Base-by-base conservation (phyloP, 2,329 filamentous ascomycete genomes). In the Fusarium subglutinans region DNA sequence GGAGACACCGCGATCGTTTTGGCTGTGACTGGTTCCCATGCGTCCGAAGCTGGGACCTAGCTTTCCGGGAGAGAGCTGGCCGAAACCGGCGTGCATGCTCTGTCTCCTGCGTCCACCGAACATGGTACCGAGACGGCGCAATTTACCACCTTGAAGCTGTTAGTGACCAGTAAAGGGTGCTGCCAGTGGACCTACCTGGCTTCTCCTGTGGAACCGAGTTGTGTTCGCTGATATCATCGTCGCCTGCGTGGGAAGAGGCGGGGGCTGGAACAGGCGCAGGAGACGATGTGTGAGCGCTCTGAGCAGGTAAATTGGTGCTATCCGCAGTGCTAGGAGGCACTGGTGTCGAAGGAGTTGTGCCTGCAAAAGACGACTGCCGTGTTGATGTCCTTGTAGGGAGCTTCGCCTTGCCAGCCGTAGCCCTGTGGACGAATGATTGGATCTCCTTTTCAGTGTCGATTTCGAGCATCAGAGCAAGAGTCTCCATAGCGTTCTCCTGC, bases 361-460 rank as follows among this genome's bases (percentile, higher is more conserved):
- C 79, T 3, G 73, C 79, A 30, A 79, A 75, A 22, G 83, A 87
- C 0, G 86, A 85, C 61, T 81, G 84, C 43, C 84, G 80, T 1
- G 83, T 83, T 14, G 85, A 81, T 33, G 80, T 80, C 59, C 86
- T 84, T 51, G 84, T 84, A 45, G 68, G 84, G 20, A 77, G 69
- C 58, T 68, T 79, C 4, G 75, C 76, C 80, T 68, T 84, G n/a
- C 87, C 87, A 10, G 82, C 78, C 0, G 84, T 86, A 6, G 81
- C 82, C 63, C 81, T 84, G 12, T 84, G 81, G 1, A 83, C 85
- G 81, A 95, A 97, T 37, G 88, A 90, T 76, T 92, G 92, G 72
- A 99, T 96, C 84, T 99, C 96, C 79, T 93, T 93, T 24, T 91
- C 90, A 0, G 95, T 97, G 80, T 94, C 92, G 47, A 98, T 90